Evolutionary conservation across 2,329 filamentous ascomycete genomes (phyloP), one percentile per base, ranked within the genome.

Genomic region (Sporothrix humicola): DNA sequence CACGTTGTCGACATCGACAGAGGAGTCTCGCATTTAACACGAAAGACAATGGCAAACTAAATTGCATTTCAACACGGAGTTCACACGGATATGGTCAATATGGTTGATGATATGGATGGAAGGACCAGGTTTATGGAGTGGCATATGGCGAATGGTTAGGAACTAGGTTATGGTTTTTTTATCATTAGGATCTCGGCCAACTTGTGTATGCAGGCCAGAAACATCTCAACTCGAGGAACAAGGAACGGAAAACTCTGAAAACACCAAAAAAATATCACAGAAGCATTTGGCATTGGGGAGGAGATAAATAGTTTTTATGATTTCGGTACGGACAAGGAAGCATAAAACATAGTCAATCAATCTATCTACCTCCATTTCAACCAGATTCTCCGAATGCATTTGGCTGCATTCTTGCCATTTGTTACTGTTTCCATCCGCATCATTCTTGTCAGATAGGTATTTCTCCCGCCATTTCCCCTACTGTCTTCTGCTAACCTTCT

Each of bases 271-370:
- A 65, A 46, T 9, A 20, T 20, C 17, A 37, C 31, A 10, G 17
- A 54, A 10, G 7, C 17, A 20, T 13, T 65, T 17, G 9, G 59
- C 15, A 65, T 23, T 46, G 6, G 2, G 10, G 4, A 23, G 59
- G 42, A 15, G 26, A 68, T 9, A n/a, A 50, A 50, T 20, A 31
- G 42, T 68, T 68, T 31, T 52, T 68, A 68, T 68, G 65, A 68
- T 52, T 68, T 66, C 15, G 23, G 50, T 52, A 52, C 52, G 46
- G 50, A 68, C n/a, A n/a, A 46, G 26, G 52, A 68, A 26, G 26
- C 65, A 68, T 46, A 52, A 52, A 68, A 66, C 12, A 31, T 50
- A 48, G 44, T 44, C 23, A 68, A 68, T 48, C 23, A 68, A 68
- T 48, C 42, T 48, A 68, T 61, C 26, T 37, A 37, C 15, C 23